Evolutionary conservation across 495 filamentous ascomycete species (phyloP), one percentile per base, ranked within the genome.

Genomic region (Friedmanniomyces simplex): DNA sequence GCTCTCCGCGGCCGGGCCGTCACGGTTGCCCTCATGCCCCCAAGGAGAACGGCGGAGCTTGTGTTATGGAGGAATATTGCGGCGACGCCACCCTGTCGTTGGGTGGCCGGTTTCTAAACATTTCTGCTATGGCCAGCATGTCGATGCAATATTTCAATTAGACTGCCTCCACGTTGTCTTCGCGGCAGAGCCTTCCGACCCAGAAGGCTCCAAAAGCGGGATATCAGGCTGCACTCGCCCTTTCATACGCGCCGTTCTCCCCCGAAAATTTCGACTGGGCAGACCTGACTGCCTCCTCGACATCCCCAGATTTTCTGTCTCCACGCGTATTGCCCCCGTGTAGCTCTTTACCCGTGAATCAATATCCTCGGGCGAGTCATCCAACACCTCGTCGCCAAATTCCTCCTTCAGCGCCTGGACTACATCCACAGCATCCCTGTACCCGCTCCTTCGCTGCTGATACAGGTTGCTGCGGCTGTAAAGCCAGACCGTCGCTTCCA

Each of bases 401-500:
- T 24, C 47, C 25, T 50, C 47, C 47, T 25, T 50, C 24, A 50
- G 24, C 20, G 24, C 47, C 25, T 50, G 47, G 11, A 50, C 47
- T 10, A 50, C 47, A 50, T 50, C 7, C 21, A 50, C 47, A 50
- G 47, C 47, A 50, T 50, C 47, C 18, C 26, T 24, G 25, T 50
- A 50, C 6, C 47, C 24, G 18, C 25, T 50, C 6, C 25, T 4
- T 10, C 11, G 6, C 11, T 26, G 21, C 18, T 24, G 47, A 30
- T 24, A 50, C 20, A 24, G 24, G 24, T 30, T 50, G 18, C 6
- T 13, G 21, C 25, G 47, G 18, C 47, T 50, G 25, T 30, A 30
- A 6, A 50, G 47, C 20, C 25, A 50, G 24, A 50, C 24, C 20
- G 20, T 21, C 47, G 24, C 11, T 18, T 50, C 21, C 47, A 50